Conservation (phyloP, 768 basidiomycete species). For the Hypsizygus marmoreus region DNA sequence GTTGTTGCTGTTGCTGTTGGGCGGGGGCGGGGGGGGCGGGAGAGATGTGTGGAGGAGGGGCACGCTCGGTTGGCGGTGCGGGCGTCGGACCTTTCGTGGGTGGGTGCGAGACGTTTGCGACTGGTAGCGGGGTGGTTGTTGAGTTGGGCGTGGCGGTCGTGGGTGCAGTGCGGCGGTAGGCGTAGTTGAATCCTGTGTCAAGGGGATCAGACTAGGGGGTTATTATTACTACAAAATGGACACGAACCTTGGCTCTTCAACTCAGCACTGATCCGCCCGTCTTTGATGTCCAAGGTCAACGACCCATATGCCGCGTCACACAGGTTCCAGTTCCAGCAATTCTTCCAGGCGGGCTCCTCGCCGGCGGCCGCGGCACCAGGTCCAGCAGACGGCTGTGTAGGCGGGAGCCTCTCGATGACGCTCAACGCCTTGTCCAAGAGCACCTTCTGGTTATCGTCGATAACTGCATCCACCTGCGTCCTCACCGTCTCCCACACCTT, state of each 20-base stretch:
- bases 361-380: constrained; percentile 53
- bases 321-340: constrained; percentile 99
- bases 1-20: no score
- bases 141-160: constrained; percentile 61
- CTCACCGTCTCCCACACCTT: constrained; percentile 96
- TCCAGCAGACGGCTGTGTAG: constrained; percentile 44
- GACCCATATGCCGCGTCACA: constrained; percentile 95
- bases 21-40: constrained; percentile 35
- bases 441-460: constrained; percentile 88
- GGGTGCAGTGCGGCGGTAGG: constrained; percentile 79
- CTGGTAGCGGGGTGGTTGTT: constrained; percentile 50
- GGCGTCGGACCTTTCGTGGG: constrained; percentile 40
- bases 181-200: constrained; percentile 87
- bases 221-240: constrained; percentile 7
- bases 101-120: constrained; percentile 38
- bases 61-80: constrained; percentile 26
- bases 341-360: constrained; percentile 97
- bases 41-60: constrained; percentile 29
- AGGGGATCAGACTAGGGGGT: constrained; percentile 1
- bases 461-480: constrained; percentile 84
- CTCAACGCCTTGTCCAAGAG: constrained; percentile 87
- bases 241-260: constrained; percentile 84
- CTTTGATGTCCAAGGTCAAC: constrained; percentile 85
- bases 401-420: constrained; percentile 81
- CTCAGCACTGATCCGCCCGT: constrained; percentile 90